phyloP scores from a whole-genome alignment of 2,329 filamentous ascomycete genomes.

The Xylaria sp. region DNA sequence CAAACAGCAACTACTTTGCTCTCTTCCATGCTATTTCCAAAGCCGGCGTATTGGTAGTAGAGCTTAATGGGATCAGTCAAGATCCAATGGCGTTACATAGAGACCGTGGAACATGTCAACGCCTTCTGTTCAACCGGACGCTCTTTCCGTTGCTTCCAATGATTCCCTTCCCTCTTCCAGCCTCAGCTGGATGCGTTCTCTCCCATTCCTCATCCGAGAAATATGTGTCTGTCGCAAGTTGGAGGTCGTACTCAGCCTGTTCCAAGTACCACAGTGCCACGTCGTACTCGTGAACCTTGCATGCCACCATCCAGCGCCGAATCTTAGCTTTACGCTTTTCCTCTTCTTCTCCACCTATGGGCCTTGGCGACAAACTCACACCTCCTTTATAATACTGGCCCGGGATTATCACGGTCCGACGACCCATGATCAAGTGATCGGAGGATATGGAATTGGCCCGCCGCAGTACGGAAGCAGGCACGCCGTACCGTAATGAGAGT shows the following conservation, averaged over 20 bases:
- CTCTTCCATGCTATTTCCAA: constrained; percentile 5
- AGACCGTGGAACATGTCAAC: constrained; percentile 31
- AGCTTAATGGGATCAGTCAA: not conserved
- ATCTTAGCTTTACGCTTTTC: constrained; percentile 75
- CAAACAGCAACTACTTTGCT: not conserved
- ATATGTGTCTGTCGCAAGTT: constrained; percentile 70
- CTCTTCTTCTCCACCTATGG: constrained; percentile 79
- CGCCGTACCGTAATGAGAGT: constrained; percentile 75
- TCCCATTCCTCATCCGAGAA: constrained; percentile 76
- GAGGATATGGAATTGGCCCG: constrained; percentile 75
- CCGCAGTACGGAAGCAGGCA: constrained; percentile 71
- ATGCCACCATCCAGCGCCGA: constrained; percentile 80
- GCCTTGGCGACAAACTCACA: constrained; percentile 73
- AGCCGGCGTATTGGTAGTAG: not conserved
- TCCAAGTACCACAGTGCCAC: constrained; percentile 79
- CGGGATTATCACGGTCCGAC: constrained; percentile 77
- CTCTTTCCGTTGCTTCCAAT: constrained; percentile 45
- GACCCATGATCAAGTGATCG: constrained; percentile 75
- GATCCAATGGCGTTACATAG: not conserved
- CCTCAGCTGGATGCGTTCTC: constrained; percentile 67
- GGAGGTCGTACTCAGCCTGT: constrained; percentile 73
- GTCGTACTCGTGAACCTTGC: constrained; percentile 81
- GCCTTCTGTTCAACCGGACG: constrained; percentile 28
- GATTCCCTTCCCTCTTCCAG: constrained; percentile 46
- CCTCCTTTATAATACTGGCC: constrained; percentile 74